Percentiles rank a stretch among this genome's conserved stretches.
Conservation (phyloP, 768 basidiomycete genomes). For the Leccinum broughii region DNA sequence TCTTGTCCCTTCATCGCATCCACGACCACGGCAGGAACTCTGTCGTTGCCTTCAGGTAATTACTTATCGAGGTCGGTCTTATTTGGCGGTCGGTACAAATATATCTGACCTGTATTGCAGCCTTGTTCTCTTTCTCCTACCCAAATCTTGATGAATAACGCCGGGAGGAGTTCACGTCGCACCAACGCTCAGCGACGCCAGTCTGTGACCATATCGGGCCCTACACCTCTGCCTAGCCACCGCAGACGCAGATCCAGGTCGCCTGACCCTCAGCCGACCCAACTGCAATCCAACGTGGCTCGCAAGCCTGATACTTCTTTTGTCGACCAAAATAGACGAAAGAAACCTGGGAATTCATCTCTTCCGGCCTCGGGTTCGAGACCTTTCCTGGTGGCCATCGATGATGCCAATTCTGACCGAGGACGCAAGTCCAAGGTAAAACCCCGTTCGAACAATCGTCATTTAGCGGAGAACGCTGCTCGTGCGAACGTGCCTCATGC, state of each 20-base stretch:
- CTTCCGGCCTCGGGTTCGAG: constrained; percentile 19
- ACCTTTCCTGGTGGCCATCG: constrained; percentile 24
- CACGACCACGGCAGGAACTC: constrained; percentile 7
- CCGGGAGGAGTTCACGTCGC: constrained; percentile 28
- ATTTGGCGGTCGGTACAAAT: neutral
- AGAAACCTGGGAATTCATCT: constrained; percentile 23
- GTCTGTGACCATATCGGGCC: constrained; percentile 15
- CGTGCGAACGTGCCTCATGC: constrained; percentile 13
- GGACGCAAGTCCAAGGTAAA: constrained; percentile 35
- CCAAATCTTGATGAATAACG: constrained; percentile 22
- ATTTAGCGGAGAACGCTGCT: constrained; percentile 20
- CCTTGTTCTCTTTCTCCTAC: neutral
- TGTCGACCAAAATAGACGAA: constrained; percentile 31
- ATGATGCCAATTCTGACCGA: constrained; percentile 29
- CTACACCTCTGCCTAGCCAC: constrained; percentile 18
- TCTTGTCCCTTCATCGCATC: constrained; percentile 10
- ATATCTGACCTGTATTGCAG: constrained; percentile 4
- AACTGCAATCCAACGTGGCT: constrained; percentile 13
- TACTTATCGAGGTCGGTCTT: constrained; percentile 10
- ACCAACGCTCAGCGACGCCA: constrained; percentile 28
- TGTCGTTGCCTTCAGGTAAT: neutral
- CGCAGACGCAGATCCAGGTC: constrained; percentile 38
- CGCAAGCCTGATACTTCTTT: constrained; percentile 26
- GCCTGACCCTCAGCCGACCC: constrained; percentile 29
- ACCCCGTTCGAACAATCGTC: constrained; percentile 27